Evolutionary conservation across 495 filamentous ascomycete species (phyloP).

Genomic region (Immersiella caudata): DNA sequence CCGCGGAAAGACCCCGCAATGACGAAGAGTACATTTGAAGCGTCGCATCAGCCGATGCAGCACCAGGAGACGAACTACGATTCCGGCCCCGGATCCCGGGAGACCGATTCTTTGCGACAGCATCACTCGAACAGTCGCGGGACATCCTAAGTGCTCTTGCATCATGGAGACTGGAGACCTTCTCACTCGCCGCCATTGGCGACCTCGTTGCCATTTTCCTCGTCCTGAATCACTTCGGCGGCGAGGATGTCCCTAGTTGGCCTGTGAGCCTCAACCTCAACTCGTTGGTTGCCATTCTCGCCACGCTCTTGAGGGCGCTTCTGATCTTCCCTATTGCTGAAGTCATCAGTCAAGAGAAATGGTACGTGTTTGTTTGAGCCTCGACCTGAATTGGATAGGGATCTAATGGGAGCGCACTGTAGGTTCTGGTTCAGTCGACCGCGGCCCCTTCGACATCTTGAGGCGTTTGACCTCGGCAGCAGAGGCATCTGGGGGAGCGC

Average conservation of each 20-base stretch:
- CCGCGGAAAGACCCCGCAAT: neutral
- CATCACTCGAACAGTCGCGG: neutral
- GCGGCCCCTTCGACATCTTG: slow-evolving; percentile 1
- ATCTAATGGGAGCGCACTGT: no score
- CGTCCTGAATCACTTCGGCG: slow-evolving; percentile 10
- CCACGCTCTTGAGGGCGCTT: slow-evolving; percentile 1
- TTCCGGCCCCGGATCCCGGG: neutral
- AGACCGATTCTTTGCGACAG: neutral
- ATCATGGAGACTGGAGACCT: slow-evolving; percentile 10
- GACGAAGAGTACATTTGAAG: neutral
- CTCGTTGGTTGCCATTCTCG: slow-evolving; percentile 11
- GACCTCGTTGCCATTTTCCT: slow-evolving; percentile 10
- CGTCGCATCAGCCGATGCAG: neutral
- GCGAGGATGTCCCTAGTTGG: slow-evolving; percentile 13
- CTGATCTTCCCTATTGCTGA: slow-evolving; percentile 9
- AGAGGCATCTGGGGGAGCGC: slow-evolving; percentile 6
- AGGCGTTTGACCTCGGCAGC: slow-evolving; percentile 13
- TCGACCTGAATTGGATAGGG: no score
- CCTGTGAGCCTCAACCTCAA: slow-evolving; percentile 14
- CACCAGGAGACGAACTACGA: neutral
- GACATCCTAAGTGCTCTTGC: neutral
- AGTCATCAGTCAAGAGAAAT: slow-evolving; percentile 20
- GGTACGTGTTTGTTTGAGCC: neutral
- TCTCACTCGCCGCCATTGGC: neutral
- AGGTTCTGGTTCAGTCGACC: slow-evolving; percentile 8